Evolutionary conservation across 2,329 filamentous ascomycete species (phyloP), one percentile per base, ranked within the genome.

Genomic region (Pseudodiploospora longispora): DNA sequence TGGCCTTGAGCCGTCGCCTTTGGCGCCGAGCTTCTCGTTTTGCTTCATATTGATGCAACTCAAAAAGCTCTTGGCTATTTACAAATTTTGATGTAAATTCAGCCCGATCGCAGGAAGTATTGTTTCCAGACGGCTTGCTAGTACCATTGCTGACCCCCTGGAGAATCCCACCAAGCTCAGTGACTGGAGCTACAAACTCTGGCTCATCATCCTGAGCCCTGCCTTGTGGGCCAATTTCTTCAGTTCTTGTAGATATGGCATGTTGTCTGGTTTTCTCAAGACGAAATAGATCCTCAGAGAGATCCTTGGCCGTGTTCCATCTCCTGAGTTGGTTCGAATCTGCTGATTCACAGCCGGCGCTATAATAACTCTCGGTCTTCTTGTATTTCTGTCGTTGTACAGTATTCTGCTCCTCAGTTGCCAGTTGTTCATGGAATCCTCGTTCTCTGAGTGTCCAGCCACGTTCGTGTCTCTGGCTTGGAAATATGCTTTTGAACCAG

Each of bases 1-100:
- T 77, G 43, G 72, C 67, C 48, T 71, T 75, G 43, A 79, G 62
- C 35, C 57, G 67, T 37, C 66, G 65, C 5, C 75, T 67, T 32
- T 66, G 60, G 6, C 53, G 51, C 3, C 63, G 58, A 33, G 56
- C 48, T 37, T 63, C 57, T 34, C 49, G 55, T 42, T 61, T 68
- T 2, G 56, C 56, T 9, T 62, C 55, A 1, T 56, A 46, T 10
- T 42, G 38, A 9, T 29, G 35, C n/a, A 6, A 10, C 19, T 19
- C 19, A 19, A 19, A 19, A 19, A 19, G 19, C 19, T 19, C 19
- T 19, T 19, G 19, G 19, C 19, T 19, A 19, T 19, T 19, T 19
- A 19, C 19, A 19, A 19, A 19, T 19, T 19, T 19, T 19, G 19
- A 19, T 19, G 19, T 19, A 3, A 19, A 19, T 19, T 19, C 19